Evolutionary conservation across 2,329 filamentous ascomycete species (phyloP).

Genomic region (Colletotrichum lentis): DNA sequence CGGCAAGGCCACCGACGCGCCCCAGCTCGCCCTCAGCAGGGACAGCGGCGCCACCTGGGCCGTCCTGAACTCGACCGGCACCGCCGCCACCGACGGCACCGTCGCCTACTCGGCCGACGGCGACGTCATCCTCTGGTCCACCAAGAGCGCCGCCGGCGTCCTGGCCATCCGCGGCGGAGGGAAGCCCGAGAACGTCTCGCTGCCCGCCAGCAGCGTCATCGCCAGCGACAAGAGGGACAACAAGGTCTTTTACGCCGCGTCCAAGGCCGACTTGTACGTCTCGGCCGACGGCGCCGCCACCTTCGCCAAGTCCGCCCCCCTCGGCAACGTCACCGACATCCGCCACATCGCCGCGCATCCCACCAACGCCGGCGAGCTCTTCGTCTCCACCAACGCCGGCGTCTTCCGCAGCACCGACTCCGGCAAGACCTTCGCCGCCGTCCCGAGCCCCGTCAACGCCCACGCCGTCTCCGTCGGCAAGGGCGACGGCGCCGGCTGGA

Average conservation of each 20-base stretch:
- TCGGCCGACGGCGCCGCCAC: slow-evolving; percentile 58
- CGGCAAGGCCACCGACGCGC: slow-evolving; percentile 54
- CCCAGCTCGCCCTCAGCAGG: slow-evolving; percentile 57
- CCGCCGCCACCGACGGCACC: slow-evolving; percentile 53
- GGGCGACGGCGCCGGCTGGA: slow-evolving; percentile 52
- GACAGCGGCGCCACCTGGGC: slow-evolving; percentile 62
- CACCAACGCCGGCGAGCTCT: slow-evolving; percentile 66
- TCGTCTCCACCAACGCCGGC: slow-evolving; percentile 63
- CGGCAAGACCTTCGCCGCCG: slow-evolving; percentile 56
- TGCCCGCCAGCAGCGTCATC: slow-evolving; percentile 57
- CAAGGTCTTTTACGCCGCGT: slow-evolving; percentile 61
- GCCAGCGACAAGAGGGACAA: slow-evolving; percentile 64
- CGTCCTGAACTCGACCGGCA: slow-evolving; percentile 56
- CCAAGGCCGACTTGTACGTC: slow-evolving; percentile 58
- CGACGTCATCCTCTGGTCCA: slow-evolving; percentile 59
- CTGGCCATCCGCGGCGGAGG: slow-evolving; percentile 52
- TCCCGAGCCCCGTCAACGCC: slow-evolving; percentile 49
- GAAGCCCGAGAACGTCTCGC: slow-evolving; percentile 55
- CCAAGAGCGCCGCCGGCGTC: slow-evolving; percentile 50
- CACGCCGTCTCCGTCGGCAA: slow-evolving; percentile 55
- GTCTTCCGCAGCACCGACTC: slow-evolving; percentile 63
- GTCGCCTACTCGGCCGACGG: slow-evolving; percentile 62
- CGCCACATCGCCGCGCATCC: slow-evolving; percentile 66
- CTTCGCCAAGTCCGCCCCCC: slow-evolving; percentile 52
- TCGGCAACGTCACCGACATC: slow-evolving; percentile 55